Evolutionary conservation across 352 stramenopile genomes (phyloP), one percentile per base, ranked within the genome.

Genomic region (Pythium insidiosum): DNA sequence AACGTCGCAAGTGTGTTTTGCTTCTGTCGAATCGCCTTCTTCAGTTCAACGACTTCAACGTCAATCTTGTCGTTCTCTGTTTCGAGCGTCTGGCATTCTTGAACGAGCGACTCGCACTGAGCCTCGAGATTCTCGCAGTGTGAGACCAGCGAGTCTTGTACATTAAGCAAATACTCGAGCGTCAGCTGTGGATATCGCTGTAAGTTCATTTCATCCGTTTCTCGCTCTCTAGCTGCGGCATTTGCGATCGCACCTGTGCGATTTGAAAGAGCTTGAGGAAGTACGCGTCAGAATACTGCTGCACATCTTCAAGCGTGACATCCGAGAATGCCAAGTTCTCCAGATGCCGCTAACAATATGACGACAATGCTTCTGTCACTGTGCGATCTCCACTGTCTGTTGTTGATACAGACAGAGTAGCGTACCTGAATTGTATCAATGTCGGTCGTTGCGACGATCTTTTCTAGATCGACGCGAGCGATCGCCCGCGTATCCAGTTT

Each of bases 221-320:
- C 28, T 41, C 5, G 22, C 2, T 13, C 29, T 15, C 16, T 13
- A 19, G 1, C 9, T 41, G 6, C 9, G 25, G 36, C n/a, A 16
- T 11, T 13, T 12, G 9, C 3, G 21, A 2, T 26, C 5, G 15
- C 23, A 87, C 77, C 70, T 90, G 77, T 3, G 79, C 68, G 47
- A 92, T 83, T 50, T 92, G 79, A 47, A 92, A 92, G 6, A 92
- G 45, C 43, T 92, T 92, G 24, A 92, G 66, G 42, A 92, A 92
- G 47, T 92, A 89, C 12, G 68, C 63, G 41, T 92, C 79, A 13
- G 79, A 92, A 46, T 87, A 92, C 24, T 88, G 73, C 53, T 92
- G 66, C 7, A 92, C 74, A 25, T 92, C 79, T 12, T 92, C 76
- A 22, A 88, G 38, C 6, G 79, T 89, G 19, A 92, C 73, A 43